Percentiles rank a stretch among this genome's conserved stretches.
Evolutionary conservation across 768 basidiomycete genomes (phyloP).

Genomic region (Glaciozyma martinii): DNA sequence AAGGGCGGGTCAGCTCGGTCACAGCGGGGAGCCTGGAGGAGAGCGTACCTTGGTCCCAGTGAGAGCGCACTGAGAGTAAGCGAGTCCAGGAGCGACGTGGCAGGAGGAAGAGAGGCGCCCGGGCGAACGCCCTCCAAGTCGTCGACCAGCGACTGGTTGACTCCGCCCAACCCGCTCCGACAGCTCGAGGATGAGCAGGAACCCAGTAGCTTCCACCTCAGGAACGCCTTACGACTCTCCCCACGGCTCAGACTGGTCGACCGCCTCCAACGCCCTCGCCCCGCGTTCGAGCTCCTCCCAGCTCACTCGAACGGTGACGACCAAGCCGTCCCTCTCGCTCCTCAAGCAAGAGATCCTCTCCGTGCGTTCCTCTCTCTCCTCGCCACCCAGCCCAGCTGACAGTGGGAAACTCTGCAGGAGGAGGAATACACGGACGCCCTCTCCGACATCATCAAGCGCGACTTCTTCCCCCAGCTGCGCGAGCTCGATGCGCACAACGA

Average conservation of each 20-base stretch:
- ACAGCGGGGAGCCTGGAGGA: too few species aligned
- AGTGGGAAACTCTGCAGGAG: slow-evolving; percentile 44
- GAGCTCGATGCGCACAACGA: slow-evolving; percentile 80
- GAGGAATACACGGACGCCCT: slow-evolving; percentile 89
- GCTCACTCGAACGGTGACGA: background rate
- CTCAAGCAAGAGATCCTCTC: slow-evolving; percentile 25
- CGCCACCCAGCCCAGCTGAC: background rate
- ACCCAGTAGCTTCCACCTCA: too few species aligned
- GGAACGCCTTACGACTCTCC: background rate
- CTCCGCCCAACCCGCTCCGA: too few species aligned
- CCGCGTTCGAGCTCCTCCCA: background rate
- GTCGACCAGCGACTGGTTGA: too few species aligned
- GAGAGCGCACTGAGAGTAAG: too few species aligned
- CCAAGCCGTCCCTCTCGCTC: background rate
- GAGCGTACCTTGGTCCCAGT: too few species aligned
- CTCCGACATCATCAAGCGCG: slow-evolving; percentile 85
- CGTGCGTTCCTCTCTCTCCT: background rate
- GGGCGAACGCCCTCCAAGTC: too few species aligned
- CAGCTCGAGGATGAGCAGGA: too few species aligned
- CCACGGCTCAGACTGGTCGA: background rate
- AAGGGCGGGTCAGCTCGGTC: too few species aligned
- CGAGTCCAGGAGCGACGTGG: too few species aligned
- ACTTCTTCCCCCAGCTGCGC: slow-evolving; percentile 92
- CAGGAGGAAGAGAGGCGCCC: too few species aligned
- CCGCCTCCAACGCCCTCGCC: background rate